Base-by-base conservation (phyloP, 1,284 basidiomycete species). In the Cutaneotrichosporon mucoides region DNA sequence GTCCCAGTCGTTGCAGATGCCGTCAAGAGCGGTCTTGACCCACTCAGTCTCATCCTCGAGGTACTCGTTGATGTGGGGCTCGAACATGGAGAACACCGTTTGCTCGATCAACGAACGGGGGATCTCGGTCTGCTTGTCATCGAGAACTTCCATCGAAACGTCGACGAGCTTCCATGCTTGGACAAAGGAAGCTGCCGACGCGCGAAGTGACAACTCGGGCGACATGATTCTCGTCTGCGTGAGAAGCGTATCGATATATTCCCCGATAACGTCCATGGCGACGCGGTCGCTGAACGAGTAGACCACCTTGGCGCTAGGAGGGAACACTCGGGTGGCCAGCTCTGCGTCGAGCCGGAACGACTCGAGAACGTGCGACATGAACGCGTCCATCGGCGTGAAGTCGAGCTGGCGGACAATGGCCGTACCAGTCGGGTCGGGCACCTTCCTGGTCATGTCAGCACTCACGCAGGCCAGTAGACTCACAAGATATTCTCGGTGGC, bases 31-130 rank as follows among this genome's bases (percentile, higher is more conserved):
- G 6, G 81, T 81, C 68, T 90, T 90, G 52, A 92, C 83, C 70
- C 84, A 86, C 59, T 95, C 92, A 6, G 88, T 83, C 76, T 99
- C 96, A 70, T 96, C 92, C 61, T 92, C 88, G 3, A 99, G 85
- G 70, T 99, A 99, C 69, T 96, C 94, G 72, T 94, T 92, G 88
- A 98, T 92, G 73, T 95, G 89, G 3, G 83, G 80, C 75, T 96
- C 93, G 71, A 96, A 99, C 90, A 97, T 94, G 45, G 83, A 83
- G 73, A 90, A 94, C 9, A 94, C 83, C 49, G 94, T 85, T 72
- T 92, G 88, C 69, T 96, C 90, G 0, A 88, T 87, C 43, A 79
- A 79, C 5, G 79, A 81, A 46, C 73, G 71, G 6, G 79, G 78
- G 5, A 69, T 65, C 12, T 81, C 77, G 35, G 61, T 46, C 76